Conservation (phyloP, 2,329 filamentous ascomycete genomes). For the Elsinoe batatas region DNA sequence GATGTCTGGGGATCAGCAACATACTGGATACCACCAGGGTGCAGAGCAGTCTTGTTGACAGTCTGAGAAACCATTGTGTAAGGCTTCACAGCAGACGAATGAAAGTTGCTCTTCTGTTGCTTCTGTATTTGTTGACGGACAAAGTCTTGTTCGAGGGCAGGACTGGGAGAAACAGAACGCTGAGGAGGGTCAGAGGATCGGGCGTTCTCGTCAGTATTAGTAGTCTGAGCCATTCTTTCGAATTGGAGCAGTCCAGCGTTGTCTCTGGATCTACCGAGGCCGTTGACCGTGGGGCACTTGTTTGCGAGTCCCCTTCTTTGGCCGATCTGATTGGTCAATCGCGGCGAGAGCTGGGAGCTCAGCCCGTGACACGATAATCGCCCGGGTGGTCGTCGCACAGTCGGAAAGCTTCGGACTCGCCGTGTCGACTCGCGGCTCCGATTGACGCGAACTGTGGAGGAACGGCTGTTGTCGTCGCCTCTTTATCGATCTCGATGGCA, state of each 20-base stretch:
- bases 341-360: slow-evolving; percentile 4
- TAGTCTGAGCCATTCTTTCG: slow-evolving; percentile 10
- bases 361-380: slow-evolving; percentile 11
- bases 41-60: slow-evolving; percentile 86
- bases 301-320: slow-evolving; percentile 8
- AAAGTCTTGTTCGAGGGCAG: slow-evolving; percentile 44
- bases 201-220: slow-evolving; percentile 12
- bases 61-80: slow-evolving; percentile 38
- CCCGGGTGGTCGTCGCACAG: background rate
- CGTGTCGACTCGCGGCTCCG: slow-evolving; percentile 10
- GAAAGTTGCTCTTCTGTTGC: slow-evolving; percentile 49
- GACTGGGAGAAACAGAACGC: slow-evolving; percentile 21
- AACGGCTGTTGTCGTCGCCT: slow-evolving; percentile 4
- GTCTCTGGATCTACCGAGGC: slow-evolving; percentile 12
- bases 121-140: slow-evolving; percentile 48
- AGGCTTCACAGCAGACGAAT: slow-evolving; percentile 46
- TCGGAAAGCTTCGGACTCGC: background rate
- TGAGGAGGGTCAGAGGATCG: slow-evolving; percentile 17
- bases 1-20: slow-evolving; percentile 32
- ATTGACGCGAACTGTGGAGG: background rate
- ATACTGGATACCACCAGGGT: slow-evolving; percentile 83
- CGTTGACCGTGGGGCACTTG: slow-evolving; percentile 13
- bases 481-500: slow-evolving; percentile 7
- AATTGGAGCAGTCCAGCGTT: slow-evolving; percentile 12
- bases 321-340: slow-evolving; percentile 1